Evolutionary conservation across 2,329 filamentous ascomycete species (phyloP), one percentile per base, ranked within the genome.

Genomic region (Plenodomus tracheiphilus): DNA sequence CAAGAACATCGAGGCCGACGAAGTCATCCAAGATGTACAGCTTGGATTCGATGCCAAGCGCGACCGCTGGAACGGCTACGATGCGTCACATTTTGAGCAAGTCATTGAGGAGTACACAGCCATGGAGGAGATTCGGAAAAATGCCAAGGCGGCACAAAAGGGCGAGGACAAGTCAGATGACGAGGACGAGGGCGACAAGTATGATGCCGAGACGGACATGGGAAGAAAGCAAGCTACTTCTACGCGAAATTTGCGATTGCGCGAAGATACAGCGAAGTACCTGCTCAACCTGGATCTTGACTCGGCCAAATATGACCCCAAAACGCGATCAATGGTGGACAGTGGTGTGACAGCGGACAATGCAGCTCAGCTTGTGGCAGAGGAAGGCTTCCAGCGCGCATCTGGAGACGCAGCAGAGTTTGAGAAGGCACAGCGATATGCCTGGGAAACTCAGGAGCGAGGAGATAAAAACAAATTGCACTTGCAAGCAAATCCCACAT

Each of bases 11-110:
- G 87, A 96, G 69, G 91, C 93, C 22, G 95, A 99, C 70, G 91
- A 97, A 67, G 77, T 88, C 9, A 78, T 96, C 11, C 88, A 96
- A 68, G 86, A 96, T 46, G 86, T 97, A 15, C 85, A 89, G 39
- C 77, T 97, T 40, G 90, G 92, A 3, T 99, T 93, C 90, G 95
- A 99, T 72, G 94, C 94, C 18, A 99, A 99, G 78, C 83, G 94
- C 61, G 94, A 99, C 76, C 85, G 93, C 37, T 99, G 94, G 93
- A 97, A 97, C 69, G 93, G 93, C n/a, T 99, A 96, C 73, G 92
- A 97, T 70, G 79, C 91, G 1, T 85, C 83, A 58, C 89, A 97
- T 72, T 97, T 96, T 70, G 81, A 84, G 51, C 80, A 84, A 52
- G 89, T 97, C n/a, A 85, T 97, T 35, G 86, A 96, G 42, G 90